phyloP scores from a whole-genome alignment of 192 early-diverging fungal genomes.

The Coemansia asiatica region DNA sequence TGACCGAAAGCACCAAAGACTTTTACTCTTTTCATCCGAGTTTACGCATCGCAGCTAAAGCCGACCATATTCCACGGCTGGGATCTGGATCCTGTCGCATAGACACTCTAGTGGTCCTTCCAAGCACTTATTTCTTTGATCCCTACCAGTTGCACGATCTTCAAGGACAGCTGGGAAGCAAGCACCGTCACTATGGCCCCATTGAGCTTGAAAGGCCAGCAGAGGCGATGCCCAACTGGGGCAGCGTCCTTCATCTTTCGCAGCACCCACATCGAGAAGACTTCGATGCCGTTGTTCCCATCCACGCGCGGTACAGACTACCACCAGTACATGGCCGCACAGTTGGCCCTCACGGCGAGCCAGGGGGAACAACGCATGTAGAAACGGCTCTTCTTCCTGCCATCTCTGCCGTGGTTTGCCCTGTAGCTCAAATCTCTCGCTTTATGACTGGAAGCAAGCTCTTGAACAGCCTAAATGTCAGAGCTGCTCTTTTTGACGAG shows the following conservation, averaged over 20 bases:
- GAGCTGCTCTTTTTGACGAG: conserved; percentile 41
- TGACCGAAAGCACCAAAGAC: conserved; percentile 16
- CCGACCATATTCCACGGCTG: not conserved
- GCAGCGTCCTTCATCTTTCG: conserved; percentile 33
- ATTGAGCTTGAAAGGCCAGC: conserved; percentile 48
- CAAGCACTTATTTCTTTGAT: conserved; percentile 48
- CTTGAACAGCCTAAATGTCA: conserved; percentile 20
- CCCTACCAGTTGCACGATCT: conserved; percentile 42
- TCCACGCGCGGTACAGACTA: conserved; percentile 49
- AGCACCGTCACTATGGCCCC: conserved; percentile 27
- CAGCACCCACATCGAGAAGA: conserved; percentile 14
- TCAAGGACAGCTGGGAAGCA: conserved; percentile 5
- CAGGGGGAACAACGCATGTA: conserved; percentile 26
- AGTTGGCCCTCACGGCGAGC: conserved; percentile 43
- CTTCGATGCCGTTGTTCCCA: conserved; percentile 21
- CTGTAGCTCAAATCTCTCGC: not conserved
- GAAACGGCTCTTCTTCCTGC: conserved; percentile 37
- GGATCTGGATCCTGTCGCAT: conserved; percentile 15
- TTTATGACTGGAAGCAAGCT: not conserved
- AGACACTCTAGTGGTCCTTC: conserved; percentile 19
- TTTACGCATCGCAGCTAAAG: conserved; percentile 17
- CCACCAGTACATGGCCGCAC: conserved; percentile 22
- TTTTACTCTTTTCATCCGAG: conserved; percentile 45
- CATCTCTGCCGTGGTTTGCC: conserved; percentile 34
- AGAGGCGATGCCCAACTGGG: conserved; percentile 41